Percentiles rank a stretch among this genome's conserved stretches.
Evolutionary conservation across 2,329 filamentous ascomycete species (phyloP).

Genomic region (Aspergillus sp.): DNA sequence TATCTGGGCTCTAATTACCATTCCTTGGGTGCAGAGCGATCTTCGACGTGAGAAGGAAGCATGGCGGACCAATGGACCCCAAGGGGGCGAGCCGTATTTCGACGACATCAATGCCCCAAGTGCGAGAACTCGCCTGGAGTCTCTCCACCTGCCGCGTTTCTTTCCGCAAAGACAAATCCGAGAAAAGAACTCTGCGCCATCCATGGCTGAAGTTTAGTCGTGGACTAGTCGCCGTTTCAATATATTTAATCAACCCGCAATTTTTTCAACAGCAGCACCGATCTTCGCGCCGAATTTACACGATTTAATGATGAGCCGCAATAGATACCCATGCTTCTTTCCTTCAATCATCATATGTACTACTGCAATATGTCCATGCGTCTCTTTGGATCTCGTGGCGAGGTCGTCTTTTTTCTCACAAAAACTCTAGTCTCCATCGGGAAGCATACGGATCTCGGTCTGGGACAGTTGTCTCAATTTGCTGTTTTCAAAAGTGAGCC

Average conservation of each 20-base stretch:
- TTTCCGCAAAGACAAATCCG: conserved; percentile 27
- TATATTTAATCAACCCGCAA: background rate
- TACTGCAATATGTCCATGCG: background rate
- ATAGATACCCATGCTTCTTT: conserved; percentile 6
- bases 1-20: conserved; percentile 47
- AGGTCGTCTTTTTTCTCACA: background rate
- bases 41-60: conserved; percentile 46
- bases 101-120: conserved; percentile 39
- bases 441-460: background rate
- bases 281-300: background rate
- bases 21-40: conserved; percentile 48
- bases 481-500: background rate
- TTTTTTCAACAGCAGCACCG: background rate
- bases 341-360: background rate
- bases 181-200: conserved; percentile 25
- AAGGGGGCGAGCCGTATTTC: conserved; percentile 37
- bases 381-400: background rate
- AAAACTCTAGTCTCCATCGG: background rate
- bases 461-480: background rate
- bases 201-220: conserved; percentile 22
- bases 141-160: conserved; percentile 29
- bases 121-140: conserved; percentile 39
- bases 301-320: conserved; percentile 4
- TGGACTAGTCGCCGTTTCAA: background rate
- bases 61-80: conserved; percentile 37